A percentile compares a stretch with the other conserved stretches of the same genome.
phyloP scores from a whole-genome alignment of 345 rosid genomes.

The Arabis hirsuta region DNA sequence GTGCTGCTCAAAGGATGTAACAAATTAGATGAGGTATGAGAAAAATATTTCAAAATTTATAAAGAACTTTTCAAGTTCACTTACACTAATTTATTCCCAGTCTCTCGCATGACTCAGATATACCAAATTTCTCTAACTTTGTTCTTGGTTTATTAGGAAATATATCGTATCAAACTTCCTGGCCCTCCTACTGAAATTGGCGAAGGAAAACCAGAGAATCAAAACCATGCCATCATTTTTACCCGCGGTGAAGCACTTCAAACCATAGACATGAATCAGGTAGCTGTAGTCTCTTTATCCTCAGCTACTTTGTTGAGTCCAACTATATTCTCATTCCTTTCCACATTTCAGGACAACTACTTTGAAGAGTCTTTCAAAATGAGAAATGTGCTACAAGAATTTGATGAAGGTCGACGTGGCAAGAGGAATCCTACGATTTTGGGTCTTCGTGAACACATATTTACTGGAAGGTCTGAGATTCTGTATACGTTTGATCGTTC shows the following conservation, averaged over 20 bases:
- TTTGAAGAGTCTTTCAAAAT: conserved; percentile 98
- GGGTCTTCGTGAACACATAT: conserved; percentile 96
- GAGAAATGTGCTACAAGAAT: conserved; percentile 92
- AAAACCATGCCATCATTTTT: conserved; percentile 97
- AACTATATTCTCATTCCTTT: conserved; percentile 20
- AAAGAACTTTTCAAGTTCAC: not conserved
- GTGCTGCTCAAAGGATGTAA: conserved; percentile 91
- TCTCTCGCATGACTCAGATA: not conserved
- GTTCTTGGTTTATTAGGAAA: conserved; percentile 61
- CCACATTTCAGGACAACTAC: conserved; percentile 80
- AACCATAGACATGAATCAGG: conserved; percentile 99
- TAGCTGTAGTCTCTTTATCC: conserved; percentile 37
- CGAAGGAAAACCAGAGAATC: conserved; percentile 99
- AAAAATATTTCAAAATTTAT: no score
- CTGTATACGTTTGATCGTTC: not conserved
- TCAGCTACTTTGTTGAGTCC: conserved; percentile 20
- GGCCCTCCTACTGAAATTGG: conserved; percentile 93
- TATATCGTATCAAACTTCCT: conserved; percentile 95
- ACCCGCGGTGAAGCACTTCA: conserved; percentile 99
- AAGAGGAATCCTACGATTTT: conserved; percentile 77
- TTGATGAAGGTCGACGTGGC: conserved; percentile 54
- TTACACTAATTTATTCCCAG: conserved; percentile 1
- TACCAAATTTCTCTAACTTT: not conserved
- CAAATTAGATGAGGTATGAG: conserved; percentile 73
- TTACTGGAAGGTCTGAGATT: conserved; percentile 85